phyloP scores from a whole-genome alignment of 768 basidiomycete species.

The Phaffia australis region DNA sequence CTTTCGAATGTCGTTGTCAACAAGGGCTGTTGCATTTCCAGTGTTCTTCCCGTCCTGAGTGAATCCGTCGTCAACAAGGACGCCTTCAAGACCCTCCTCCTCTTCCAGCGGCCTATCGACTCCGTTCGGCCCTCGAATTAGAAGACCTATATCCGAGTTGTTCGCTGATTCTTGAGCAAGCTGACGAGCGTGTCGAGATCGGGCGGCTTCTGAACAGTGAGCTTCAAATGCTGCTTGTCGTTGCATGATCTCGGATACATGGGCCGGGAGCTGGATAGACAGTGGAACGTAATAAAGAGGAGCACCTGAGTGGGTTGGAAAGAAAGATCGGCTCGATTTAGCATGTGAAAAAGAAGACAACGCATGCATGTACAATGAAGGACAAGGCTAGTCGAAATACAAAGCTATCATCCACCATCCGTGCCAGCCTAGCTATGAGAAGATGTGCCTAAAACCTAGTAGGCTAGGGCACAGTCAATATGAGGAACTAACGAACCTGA shows the following conservation, averaged over 20 bases:
- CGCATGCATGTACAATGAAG: neutral
- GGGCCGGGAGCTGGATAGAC: slow-evolving; percentile 52
- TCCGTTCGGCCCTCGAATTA: neutral
- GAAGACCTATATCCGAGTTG: too few species aligned
- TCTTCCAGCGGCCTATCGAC: slow-evolving; percentile 10
- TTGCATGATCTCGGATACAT: slow-evolving; percentile 47
- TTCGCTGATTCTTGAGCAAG: neutral
- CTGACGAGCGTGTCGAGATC: too few species aligned
- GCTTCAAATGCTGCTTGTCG: slow-evolving; percentile 44
- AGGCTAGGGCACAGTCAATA: neutral
- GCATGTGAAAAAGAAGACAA: slow-evolving; percentile 19
- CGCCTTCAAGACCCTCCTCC: slow-evolving; percentile 24
- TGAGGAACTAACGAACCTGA: slow-evolving; percentile 30
- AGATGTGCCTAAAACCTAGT: neutral
- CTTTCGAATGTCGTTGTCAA: too few species aligned
- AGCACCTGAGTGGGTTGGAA: slow-evolving; percentile 43
- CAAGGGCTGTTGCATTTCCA: neutral
- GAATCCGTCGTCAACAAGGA: slow-evolving; percentile 1
- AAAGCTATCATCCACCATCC: neutral
- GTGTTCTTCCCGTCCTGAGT: neutral
- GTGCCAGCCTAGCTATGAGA: neutral
- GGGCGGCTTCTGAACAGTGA: slow-evolving; percentile 29
- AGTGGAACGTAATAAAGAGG: slow-evolving; percentile 54
- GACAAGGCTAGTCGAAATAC: neutral
- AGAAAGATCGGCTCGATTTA: neutral